Evolutionary conservation across 768 basidiomycete species (phyloP), one percentile per base, ranked within the genome.

Genomic region (Stropharia rugosoannulata): DNA sequence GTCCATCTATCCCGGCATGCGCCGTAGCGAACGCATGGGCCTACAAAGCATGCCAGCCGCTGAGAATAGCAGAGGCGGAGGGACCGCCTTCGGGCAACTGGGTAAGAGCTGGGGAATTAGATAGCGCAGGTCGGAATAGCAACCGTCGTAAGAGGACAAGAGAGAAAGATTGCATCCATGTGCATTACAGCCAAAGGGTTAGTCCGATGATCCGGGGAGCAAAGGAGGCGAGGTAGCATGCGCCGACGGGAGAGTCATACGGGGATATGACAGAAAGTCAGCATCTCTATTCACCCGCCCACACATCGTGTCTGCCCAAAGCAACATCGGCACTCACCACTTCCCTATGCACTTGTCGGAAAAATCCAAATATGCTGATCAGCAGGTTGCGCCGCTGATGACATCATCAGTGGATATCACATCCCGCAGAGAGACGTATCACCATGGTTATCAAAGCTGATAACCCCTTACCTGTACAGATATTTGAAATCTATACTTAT

Each of bases 151-250:
- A 80, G 29, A 93, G 81, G 9, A 93, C 90, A 27, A 92, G 76
- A 1, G 90, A 90, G 70, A 93, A 92, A 0, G 88, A 89, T 27
- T 89, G 85, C 90, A 93, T 93, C 89, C 91, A 51, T 22, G n/a
- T n/a, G n/a, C n/a, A n/a, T n/a, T n/a, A n/a, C n/a, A 39, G 29
- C 6, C 29, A 32, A 7, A 10, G 9, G 2, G 6, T 32, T 32
- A 32, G 29, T 10, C 7, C 29, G 9, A 2, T 22, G 22, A 22
- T 22, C 22, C 22, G 4, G 22, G 29, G 29, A 32, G 5, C 29
- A 32, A 10, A 32, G 6, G 7, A 32, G 1, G 29, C n/a, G n/a
- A n/a, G n/a, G n/a, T 29, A 29, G 27, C 29, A 10, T 10, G 29
- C 2, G 29, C 12, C 32, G 58, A 10, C 36, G 64, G 56, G 35